phyloP scores from a whole-genome alignment of 2,329 filamentous ascomycete genomes.

The Diaporthe eres region DNA sequence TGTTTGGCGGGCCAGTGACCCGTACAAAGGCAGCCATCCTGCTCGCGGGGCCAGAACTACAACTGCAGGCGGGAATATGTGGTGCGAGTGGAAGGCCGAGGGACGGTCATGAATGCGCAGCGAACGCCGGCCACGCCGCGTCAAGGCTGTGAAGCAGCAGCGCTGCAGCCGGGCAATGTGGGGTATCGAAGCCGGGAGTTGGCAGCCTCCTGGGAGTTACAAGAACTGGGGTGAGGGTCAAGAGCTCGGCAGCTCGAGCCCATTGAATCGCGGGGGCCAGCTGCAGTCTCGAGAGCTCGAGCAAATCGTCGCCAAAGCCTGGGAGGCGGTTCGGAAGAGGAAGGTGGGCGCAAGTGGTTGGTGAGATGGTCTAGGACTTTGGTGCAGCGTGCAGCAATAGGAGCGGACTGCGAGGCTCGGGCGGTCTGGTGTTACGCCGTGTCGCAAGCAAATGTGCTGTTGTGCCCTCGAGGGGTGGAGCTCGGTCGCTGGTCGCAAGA shows the following conservation, averaged over 20 bases:
- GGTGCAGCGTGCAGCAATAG: constrained; percentile 30
- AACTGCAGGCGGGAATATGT: constrained; percentile 29
- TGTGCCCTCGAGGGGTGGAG: neutral
- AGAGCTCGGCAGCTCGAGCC: constrained; percentile 17
- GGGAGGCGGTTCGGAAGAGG: constrained; percentile 23
- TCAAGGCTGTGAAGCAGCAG: constrained; percentile 43
- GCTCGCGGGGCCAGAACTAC: constrained; percentile 32
- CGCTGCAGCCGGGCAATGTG: constrained; percentile 40
- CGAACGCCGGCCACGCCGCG: constrained; percentile 45
- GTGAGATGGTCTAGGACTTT: constrained; percentile 35
- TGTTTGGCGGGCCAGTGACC: constrained; percentile 97
- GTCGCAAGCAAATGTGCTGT: constrained; percentile 34
- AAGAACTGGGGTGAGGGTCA: constrained; percentile 28
- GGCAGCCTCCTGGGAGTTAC: constrained; percentile 27
- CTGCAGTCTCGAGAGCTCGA: constrained; percentile 32
- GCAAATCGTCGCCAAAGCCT: constrained; percentile 33
- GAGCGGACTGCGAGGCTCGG: constrained; percentile 26
- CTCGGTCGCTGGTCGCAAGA: constrained; percentile 22
- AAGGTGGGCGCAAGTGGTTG: constrained; percentile 29
- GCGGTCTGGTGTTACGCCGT: constrained; percentile 33
- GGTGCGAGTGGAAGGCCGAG: constrained; percentile 44
- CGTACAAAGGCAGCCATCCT: constrained; percentile 86
- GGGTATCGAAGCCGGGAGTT: constrained; percentile 36
- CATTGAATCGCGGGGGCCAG: constrained; percentile 22
- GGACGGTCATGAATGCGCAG: constrained; percentile 47